Base-by-base conservation (phyloP, 495 filamentous ascomycete genomes). In the Trichoderma reesei region DNA sequence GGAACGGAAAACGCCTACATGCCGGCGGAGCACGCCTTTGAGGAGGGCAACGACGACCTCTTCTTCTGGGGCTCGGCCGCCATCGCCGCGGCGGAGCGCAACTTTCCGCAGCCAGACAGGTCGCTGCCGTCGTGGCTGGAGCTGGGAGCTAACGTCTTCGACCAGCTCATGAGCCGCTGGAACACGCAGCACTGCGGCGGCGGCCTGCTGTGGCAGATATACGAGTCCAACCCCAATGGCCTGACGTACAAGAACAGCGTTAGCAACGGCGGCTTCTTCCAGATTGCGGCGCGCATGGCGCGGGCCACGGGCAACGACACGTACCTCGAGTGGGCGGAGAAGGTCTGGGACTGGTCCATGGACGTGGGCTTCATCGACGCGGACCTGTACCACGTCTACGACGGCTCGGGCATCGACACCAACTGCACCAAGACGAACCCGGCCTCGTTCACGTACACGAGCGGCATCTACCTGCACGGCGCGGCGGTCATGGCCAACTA, bases 121-220 rank as follows among this genome's bases (percentile, higher is more conserved):
- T 71, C 65, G 3, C 72, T 83, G 18, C 83, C 86, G 0, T 79
- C 80, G 2, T 92, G 88, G 86, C 74, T 89, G 7, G 73, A 85
- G 6, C 76, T 92, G 34, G 72, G 72, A 10, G 68, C 65, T 31
- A 81, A 81, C 64, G 67, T 79, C 51, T 81, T 72, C 71, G 75
- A 77, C 65, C 74, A 72, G 9, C 71, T 80, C 65, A 79, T 73
- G 5, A 68, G 73, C 3, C 81, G 90, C 11, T 97, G 91, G 91
- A 85, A 95, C 72, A 76, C 73, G 0, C 75, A 76, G 3, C 78
- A 76, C 14, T 94, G 90, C 66, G 78, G 76, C 39, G 90, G 90
- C 41, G 90, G 90, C 5, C 71, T 96, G 59, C 73, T 83, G 18
- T 96, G 92, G 92, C 91, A 96, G 75, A 92, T 96, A 65, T 90